These are phyloP conservation scores for Pseudogymnoascus sp. DNA, from an alignment of 2,329 filamentous ascomycete genomes.

Conservation along the genomic window DNA sequence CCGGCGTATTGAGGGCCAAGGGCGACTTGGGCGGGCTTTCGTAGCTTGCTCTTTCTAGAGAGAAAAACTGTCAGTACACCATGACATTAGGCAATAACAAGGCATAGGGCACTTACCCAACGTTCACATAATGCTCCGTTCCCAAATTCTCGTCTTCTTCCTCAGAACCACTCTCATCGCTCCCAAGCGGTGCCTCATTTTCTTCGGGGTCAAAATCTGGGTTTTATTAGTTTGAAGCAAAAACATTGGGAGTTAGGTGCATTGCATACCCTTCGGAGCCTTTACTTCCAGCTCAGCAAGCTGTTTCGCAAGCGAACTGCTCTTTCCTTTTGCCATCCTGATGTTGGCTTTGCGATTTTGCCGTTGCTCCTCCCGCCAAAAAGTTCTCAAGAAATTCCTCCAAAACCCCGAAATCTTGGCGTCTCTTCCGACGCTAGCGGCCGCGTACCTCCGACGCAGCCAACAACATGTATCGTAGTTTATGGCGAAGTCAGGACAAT, in stretches of 20 bases:
- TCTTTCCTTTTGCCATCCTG: conserved; percentile 43
- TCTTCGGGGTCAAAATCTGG: conserved; percentile 34
- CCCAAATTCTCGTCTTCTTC: conserved; percentile 50
- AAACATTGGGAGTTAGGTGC: background rate
- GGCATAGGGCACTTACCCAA: conserved; percentile 43
- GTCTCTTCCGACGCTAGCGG: conserved; percentile 12
- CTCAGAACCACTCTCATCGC: conserved; percentile 35
- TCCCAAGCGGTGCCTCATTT: conserved; percentile 20
- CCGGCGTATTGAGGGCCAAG: conserved; percentile 78
- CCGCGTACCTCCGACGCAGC: conserved; percentile 15
- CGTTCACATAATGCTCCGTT: conserved; percentile 77
- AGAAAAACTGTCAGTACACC: conserved; percentile 8
- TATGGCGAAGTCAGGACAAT: background rate
- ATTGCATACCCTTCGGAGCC: conserved; percentile 44
- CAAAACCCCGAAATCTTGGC: conserved; percentile 3
- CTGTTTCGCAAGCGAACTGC: conserved; percentile 42
- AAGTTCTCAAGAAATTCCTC: conserved; percentile 9
- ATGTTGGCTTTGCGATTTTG: conserved; percentile 4
- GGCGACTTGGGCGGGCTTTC: conserved; percentile 58
- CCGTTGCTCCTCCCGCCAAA: background rate
- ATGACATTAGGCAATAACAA: conserved; percentile 12
- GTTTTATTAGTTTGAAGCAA: conserved; percentile 3
- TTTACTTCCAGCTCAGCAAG: conserved; percentile 54
- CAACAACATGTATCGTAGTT: background rate
- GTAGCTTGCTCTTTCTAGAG: conserved; percentile 68